Conservation (phyloP, 2,329 filamentous ascomycete species). For the Colletotrichum tabaci region DNA sequence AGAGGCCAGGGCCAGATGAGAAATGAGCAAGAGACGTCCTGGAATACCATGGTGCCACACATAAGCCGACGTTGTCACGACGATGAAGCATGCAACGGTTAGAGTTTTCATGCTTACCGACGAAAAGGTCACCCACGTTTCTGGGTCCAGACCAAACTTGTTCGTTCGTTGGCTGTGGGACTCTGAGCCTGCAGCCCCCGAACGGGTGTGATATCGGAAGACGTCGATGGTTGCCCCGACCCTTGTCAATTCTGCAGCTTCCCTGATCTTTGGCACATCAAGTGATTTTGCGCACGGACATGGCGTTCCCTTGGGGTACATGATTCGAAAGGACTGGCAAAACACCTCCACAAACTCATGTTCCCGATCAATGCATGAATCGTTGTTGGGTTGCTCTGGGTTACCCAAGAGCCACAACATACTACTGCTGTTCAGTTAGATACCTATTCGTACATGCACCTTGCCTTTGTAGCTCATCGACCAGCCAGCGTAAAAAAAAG, state of each 20-base stretch:
- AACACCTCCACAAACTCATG: background rate
- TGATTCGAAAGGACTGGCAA: background rate
- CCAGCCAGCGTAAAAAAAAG: constrained; percentile 1
- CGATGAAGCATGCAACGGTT: constrained; percentile 6
- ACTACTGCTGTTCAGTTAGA: background rate
- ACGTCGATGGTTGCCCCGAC: constrained; percentile 30
- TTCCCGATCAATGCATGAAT: background rate
- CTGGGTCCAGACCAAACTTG: background rate
- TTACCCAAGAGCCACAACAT: background rate
- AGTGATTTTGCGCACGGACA: constrained; percentile 9
- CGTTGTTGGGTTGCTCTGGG: background rate
- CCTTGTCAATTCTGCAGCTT: constrained; percentile 34
- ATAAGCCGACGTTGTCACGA: background rate
- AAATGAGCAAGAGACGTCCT: background rate
- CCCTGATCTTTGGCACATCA: constrained; percentile 29
- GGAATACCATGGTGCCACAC: background rate
- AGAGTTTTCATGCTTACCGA: constrained; percentile 8
- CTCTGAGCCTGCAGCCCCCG: constrained; percentile 10
- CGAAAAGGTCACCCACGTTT: background rate
- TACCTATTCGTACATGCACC: background rate
- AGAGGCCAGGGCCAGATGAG: background rate
- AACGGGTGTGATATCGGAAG: constrained; percentile 27
- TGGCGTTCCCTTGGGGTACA: background rate
- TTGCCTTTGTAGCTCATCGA: background rate
- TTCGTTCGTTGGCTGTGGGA: background rate